A percentile compares a stretch with the other conserved stretches of the same genome.
Evolutionary conservation across 352 stramenopile species (phyloP).

Genomic region (Phytophthora sojae): DNA sequence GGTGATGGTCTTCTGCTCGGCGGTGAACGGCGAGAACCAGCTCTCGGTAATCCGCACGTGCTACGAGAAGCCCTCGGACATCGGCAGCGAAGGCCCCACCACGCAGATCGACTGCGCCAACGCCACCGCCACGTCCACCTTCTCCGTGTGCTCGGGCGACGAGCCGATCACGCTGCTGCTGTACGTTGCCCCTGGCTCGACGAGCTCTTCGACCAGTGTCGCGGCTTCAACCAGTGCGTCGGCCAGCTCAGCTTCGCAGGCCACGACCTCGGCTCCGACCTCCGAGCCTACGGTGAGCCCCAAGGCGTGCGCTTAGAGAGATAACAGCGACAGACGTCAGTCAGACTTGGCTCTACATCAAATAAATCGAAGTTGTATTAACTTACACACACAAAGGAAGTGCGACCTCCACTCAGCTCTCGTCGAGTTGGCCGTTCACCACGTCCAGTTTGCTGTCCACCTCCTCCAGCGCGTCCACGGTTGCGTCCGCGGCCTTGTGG

Average conservation of each 20-base stretch:
- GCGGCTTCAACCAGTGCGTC: background rate
- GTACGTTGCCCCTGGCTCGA: slow-evolving; percentile 44
- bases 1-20: slow-evolving; percentile 76
- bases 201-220: background rate
- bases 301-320: slow-evolving; percentile 21
- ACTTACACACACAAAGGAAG: background rate
- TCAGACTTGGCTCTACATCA: too few relatives aligned
- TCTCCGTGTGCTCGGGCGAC: slow-evolving; percentile 55
- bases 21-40: slow-evolving; percentile 60
- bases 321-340: too few relatives aligned
- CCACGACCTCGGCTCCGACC: slow-evolving; percentile 10
- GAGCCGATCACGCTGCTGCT: slow-evolving; percentile 55
- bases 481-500: background rate
- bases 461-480: background rate
- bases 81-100: slow-evolving; percentile 44
- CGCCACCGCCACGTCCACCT: slow-evolving; percentile 53
- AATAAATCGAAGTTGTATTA: background rate
- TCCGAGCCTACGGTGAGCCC: slow-evolving; percentile 8
- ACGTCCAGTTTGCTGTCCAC: slow-evolving; percentile 5
- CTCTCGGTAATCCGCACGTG: slow-evolving; percentile 78
- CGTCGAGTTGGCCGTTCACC: background rate
- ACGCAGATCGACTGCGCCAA: slow-evolving; percentile 63
- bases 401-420: background rate
- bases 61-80: slow-evolving; percentile 51
- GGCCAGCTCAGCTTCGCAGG: slow-evolving; percentile 2